Evolutionary conservation across 2,329 filamentous ascomycete species (phyloP), one percentile per base, ranked within the genome.

Genomic region (Nannizziopsis arthrosporioides): DNA sequence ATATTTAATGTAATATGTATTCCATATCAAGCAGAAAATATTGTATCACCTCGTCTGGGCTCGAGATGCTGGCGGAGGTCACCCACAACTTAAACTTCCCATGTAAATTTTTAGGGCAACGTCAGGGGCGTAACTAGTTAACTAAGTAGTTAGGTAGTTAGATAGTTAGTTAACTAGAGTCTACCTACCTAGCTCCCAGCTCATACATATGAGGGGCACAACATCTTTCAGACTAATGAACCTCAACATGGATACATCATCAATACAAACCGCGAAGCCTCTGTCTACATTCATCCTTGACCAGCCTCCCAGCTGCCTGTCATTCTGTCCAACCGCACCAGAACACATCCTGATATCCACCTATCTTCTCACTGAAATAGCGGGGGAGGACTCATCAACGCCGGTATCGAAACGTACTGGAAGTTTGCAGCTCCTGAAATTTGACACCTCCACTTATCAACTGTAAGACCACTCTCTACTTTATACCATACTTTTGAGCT

Each of bases 321-420:
- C 69, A 52, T 70, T 70, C 47, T 68, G 65, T 39, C 66, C 63
- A 2, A 53, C 57, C 8, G 51, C 78, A 50, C 76, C 78, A 0
- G 67, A 79, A 0, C 78, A 82, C 59, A 81, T 94, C 55, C 72
- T 93, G 0, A 76, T 94, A 42, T 90, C 89, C 35, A 94, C 89
- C 1, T 95, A 95, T 65, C 78, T 83, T 53, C 73, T 94, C 31
- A 61, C 60, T 18, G 60, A 68, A 49, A 56, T 53, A 15, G 60
- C 61, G 40, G 56, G 55, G 9, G 58, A 59, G 12, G 54, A 57
- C 32, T 57, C 51, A 15, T 45, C 54, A 10, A 34, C 22, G 18
- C 52, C 62, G 47, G 57, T 71, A 1, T 83, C 88, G 60, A 76
- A 68, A 43, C 80, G 86, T 36, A 84, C 81, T 52, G 86, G 87